phyloP scores from a whole-genome alignment of 192 early-diverging fungal species.

The Cladochytrium replicatum region DNA sequence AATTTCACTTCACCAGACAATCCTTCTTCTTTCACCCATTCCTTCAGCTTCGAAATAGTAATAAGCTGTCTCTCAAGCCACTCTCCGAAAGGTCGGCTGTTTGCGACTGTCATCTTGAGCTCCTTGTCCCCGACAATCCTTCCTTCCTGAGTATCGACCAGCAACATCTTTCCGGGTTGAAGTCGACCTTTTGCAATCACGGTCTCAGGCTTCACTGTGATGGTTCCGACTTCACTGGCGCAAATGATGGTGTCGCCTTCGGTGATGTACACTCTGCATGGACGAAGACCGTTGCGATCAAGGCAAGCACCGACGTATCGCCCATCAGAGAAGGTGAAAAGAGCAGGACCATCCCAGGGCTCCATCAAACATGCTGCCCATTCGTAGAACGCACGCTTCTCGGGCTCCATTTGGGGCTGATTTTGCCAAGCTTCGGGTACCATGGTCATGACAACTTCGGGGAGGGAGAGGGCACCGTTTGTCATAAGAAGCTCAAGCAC shows the following conservation, averaged over 20 bases:
- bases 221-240: slow-evolving; percentile 92
- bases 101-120: slow-evolving; percentile 68
- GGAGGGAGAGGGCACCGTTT: slow-evolving; percentile 81
- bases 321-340: slow-evolving; percentile 96
- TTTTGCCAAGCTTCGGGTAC: slow-evolving; percentile 98
- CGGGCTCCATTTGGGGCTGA: slow-evolving; percentile 70
- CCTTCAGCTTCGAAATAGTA: slow-evolving; percentile 46
- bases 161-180: slow-evolving; percentile 92
- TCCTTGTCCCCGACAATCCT: slow-evolving; percentile 83
- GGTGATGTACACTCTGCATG: slow-evolving; percentile 96
- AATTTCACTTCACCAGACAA: slow-evolving; percentile 26
- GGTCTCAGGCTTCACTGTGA: slow-evolving; percentile 66
- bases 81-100: slow-evolving; percentile 59
- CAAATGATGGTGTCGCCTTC: slow-evolving; percentile 91
- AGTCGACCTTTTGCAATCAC: slow-evolving; percentile 88
- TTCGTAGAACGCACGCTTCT: slow-evolving; percentile 86
- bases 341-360: slow-evolving; percentile 97
- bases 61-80: slow-evolving; percentile 85
- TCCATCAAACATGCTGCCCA: slow-evolving; percentile 98
- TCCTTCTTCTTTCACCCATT: slow-evolving; percentile 36
- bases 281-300: slow-evolving; percentile 94
- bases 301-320: slow-evolving; percentile 96
- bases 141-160: slow-evolving; percentile 89
- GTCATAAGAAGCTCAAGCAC: slow-evolving; percentile 90
- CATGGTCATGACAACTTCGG: slow-evolving; percentile 98